Percentiles rank a stretch among this genome's conserved stretches.
These are phyloP conservation scores for Dicorynia guianensis DNA, from an alignment of 306 rosid genomes.

Conservation along the genomic window DNA sequence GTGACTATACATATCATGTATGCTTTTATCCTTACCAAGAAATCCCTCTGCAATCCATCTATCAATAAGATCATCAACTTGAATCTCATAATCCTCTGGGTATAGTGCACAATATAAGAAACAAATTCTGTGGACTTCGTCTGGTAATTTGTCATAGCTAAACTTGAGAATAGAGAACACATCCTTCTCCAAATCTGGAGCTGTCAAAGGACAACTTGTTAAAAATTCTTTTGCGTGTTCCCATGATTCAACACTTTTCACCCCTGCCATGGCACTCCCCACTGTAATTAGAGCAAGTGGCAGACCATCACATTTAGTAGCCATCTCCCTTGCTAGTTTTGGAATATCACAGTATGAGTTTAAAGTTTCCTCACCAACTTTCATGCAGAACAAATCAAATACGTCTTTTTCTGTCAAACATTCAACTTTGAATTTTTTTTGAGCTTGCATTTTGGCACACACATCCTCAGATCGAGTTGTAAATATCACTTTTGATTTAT, in stretches of 20 bases:
- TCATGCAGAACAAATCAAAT: not conserved
- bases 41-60: conserved; percentile 15
- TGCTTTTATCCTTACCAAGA: not conserved
- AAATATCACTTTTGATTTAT: conserved; percentile 8
- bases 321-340: not conserved
- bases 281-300: not conserved
- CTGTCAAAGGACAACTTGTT: not conserved
- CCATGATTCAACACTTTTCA: not conserved
- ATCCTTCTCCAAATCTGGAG: not conserved
- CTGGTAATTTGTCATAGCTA: not conserved
- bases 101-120: not conserved
- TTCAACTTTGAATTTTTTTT: not conserved
- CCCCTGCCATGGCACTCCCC: not conserved
- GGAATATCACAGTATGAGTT: not conserved
- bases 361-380: not conserved
- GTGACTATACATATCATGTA: not conserved
- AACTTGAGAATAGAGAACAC: not conserved
- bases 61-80: not conserved
- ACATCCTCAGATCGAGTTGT: conserved; percentile 25
- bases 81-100: not conserved
- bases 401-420: not conserved
- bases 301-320: not conserved
- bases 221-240: not conserved
- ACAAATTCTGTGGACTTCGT: not conserved
- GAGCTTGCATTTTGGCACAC: conserved; percentile 25